These are phyloP conservation scores for Monosporascus ibericus DNA, from an alignment of 2,329 filamentous ascomycete genomes.

Conservation along the genomic window DNA sequence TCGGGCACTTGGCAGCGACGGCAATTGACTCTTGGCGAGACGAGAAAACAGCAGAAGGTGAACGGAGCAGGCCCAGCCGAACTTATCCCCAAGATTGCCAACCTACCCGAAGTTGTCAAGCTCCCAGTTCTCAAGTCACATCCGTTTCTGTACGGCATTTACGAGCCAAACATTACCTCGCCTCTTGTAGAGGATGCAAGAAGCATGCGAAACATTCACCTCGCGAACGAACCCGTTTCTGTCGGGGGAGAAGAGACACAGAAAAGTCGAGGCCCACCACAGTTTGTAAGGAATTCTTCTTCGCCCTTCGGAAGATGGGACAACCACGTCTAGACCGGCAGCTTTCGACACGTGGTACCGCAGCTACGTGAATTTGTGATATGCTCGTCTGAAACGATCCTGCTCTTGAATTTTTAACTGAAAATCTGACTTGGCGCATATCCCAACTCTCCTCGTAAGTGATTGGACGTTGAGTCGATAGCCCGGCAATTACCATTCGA, in stretches of 20 bases:
- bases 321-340: too few relatives aligned
- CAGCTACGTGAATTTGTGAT: background rate
- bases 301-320: background rate
- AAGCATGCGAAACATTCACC: background rate
- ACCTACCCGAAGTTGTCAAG: background rate
- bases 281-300: background rate
- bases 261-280: background rate
- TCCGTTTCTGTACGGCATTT: background rate
- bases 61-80: too few relatives aligned
- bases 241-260: background rate
- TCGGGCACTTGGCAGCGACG: background rate
- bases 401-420: background rate
- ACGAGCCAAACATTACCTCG: background rate
- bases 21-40: background rate
- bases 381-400: background rate
- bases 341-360: background rate
- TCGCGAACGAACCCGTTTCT: background rate
- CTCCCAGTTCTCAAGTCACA: background rate
- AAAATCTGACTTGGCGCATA: background rate
- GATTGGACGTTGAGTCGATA: background rate
- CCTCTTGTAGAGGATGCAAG: background rate
- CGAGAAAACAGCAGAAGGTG: background rate
- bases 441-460: background rate
- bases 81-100: too few relatives aligned
- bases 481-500: background rate